Base-by-base conservation (phyloP, 169 alveolate species). In the Plasmodium cynomolgi region DNA sequence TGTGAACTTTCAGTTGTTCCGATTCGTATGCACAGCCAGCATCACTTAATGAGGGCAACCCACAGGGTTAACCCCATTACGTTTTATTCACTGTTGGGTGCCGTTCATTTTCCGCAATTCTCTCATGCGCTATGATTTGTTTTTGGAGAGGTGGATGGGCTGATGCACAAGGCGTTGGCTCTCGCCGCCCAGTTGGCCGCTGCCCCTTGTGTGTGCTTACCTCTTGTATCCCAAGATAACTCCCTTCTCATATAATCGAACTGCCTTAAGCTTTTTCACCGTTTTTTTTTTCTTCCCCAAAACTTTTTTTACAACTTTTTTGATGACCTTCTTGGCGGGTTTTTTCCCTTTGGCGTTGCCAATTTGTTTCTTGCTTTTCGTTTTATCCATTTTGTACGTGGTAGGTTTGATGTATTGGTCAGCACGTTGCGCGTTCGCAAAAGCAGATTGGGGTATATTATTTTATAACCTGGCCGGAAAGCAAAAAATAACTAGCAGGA, bases 171-270 rank as follows among this genome's bases (percentile, higher is more conserved):
- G 0, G 39, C 39, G 29, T 29, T 86, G 23, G n/a, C 15, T 44
- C 33, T 68, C 39, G 23, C n/a, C 2, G 26, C 13, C 68, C 75
- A 11, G 50, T 47, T 71, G 31, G 7, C 34, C 15, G 6, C 15
- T 74, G n/a, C 73, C 56, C 13, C 26, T 29, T 90, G 72, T 54
- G 39, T 72, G 73, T n/a, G 54, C 92, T 58, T 88, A 97, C 98
- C 99, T 96, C 96, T 98, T 97, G 97, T 97, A 97, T 31, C 99
- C 99, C 94, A 97, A 96, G 92, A 97, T 97, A n/a, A 97, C 96
- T 68, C 98, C 99, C 92, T 96, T 97, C 84, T 98, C 97, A 93
- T 97, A 98, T 44, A 97, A 98, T 92, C 99, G 96, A 54, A 97
- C 97, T 44, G 98, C 98, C 96, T 97, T 97, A 91, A 96, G 96